Percentiles rank a stretch among this genome's conserved stretches.
Conservation (phyloP, 2,329 filamentous ascomycete genomes). For the Claviceps sp. region DNA sequence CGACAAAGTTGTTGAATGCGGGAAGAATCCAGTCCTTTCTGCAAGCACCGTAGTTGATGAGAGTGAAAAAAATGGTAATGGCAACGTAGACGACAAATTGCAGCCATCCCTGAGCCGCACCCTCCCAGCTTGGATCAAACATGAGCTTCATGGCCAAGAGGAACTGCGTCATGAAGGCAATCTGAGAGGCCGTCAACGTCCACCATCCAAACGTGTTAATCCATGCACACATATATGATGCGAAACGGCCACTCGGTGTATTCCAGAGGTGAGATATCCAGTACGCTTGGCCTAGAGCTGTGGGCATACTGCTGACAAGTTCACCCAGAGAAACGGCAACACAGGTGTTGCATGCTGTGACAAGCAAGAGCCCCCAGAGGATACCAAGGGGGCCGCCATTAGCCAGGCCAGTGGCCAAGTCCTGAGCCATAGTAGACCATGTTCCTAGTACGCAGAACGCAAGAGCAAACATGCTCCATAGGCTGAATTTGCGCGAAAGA, state of each 20-base stretch:
- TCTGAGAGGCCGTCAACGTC: slow-evolving; percentile 39
- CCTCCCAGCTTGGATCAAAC: slow-evolving; percentile 34
- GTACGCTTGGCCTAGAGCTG: slow-evolving; percentile 45
- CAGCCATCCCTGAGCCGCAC: slow-evolving; percentile 33
- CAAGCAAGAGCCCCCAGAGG: slow-evolving; percentile 41
- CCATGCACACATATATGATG: slow-evolving; percentile 44
- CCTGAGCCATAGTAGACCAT: slow-evolving; percentile 43
- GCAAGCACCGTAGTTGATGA: slow-evolving; percentile 37
- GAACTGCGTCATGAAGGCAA: slow-evolving; percentile 45
- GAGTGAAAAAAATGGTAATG: slow-evolving; percentile 32
- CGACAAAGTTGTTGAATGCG: slow-evolving; percentile 42
- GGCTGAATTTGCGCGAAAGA: slow-evolving; percentile 33
- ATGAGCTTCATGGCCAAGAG: slow-evolving; percentile 42
- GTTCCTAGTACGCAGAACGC: slow-evolving; percentile 45
- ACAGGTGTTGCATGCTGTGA: slow-evolving; percentile 37
- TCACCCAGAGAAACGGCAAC: slow-evolving; percentile 43
- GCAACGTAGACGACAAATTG: slow-evolving; percentile 41
- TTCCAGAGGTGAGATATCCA: slow-evolving; percentile 29
- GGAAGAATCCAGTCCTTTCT: slow-evolving; percentile 26
- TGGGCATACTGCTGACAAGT: slow-evolving; percentile 44
- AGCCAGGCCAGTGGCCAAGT: slow-evolving; percentile 32
- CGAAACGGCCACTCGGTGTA: slow-evolving; percentile 31
- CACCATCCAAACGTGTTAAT: slow-evolving; percentile 49
- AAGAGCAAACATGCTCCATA: slow-evolving; percentile 43
- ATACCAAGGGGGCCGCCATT: slow-evolving; percentile 40